Base-by-base conservation (phyloP, 2,329 filamentous ascomycete species). In the Colletotrichum graminicola region DNA sequence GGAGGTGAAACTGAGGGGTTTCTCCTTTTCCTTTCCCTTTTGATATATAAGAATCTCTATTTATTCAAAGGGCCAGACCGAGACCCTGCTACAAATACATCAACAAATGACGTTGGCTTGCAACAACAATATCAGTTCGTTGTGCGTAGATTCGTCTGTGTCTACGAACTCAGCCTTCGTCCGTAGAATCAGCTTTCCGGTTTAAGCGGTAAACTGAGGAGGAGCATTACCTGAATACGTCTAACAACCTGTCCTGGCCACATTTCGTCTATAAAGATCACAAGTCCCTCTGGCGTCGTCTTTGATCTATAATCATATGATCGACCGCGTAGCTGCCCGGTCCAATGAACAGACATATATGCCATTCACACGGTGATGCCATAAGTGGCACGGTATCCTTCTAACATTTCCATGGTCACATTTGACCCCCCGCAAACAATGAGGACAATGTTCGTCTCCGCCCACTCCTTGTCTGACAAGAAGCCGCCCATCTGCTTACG, bases 391-490 rank as follows among this genome's bases (percentile, higher is more conserved):
- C 84, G 83, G 79, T 91, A 94, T 67, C 82, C 84, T 63, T 85
- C 83, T 63, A 94, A 81, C 77, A 91, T 86, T 45, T 88, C 86
- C 71, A 92, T 79, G 2, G 88, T 89, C 45, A 93, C 87, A 78
- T 90, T 90, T 29, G 87, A 91, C 5, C 93, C 93, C 55, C 95
- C 95, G 77, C 95, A 98, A 8, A 98, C 90, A 32, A 97, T 86
- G 64, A 98, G 84, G 1, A 98, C 94, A 7, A 98, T 88, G 74
- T 93, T 93, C 78, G 90, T 92, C 68, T 87, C 83, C 0, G 85
- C 83, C 81, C 87, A 91, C 73, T 94, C 86, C 43, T 87, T 86
- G 41, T 89, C 88, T 1, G 81, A 80, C 62, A 88, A 62, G 0
- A 80, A 84, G 59, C 81, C 76, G 0, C 91, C 89, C 0, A 94